Percentiles rank a stretch among this genome's conserved stretches.
Conservation (phyloP, 2,329 filamentous ascomycete genomes). For the Trichothecium sympodiale region DNA sequence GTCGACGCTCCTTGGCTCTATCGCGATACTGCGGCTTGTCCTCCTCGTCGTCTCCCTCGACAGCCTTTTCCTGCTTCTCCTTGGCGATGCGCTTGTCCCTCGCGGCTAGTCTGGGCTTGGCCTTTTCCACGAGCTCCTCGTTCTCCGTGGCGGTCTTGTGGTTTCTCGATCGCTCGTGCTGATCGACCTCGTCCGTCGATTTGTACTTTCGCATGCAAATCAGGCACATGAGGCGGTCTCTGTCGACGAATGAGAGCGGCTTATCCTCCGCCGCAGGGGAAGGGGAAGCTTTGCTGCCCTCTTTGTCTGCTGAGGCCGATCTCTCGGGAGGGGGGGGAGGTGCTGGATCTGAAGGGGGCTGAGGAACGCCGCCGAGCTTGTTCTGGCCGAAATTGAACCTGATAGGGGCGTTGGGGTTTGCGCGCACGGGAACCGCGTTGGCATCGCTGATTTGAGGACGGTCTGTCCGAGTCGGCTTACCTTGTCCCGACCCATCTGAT, state of each 20-base stretch:
- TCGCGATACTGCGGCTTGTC: conserved; percentile 43
- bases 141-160: conserved; percentile 29
- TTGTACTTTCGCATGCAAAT: conserved; percentile 37
- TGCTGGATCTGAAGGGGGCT: conserved; percentile 5
- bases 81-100: conserved; percentile 24
- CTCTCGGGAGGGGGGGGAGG: conserved; percentile 2
- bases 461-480: background rate
- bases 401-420: conserved; percentile 11
- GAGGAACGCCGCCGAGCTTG: conserved; percentile 9
- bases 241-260: conserved; percentile 45
- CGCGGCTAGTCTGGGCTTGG: conserved; percentile 25
- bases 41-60: conserved; percentile 12
- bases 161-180: conserved; percentile 30
- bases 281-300: background rate
- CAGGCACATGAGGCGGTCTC: conserved; percentile 33
- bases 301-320: conserved; percentile 1
- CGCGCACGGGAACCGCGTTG: background rate
- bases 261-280: conserved; percentile 3
- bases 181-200: conserved; percentile 27
- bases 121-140: conserved; percentile 36
- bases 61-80: conserved; percentile 16
- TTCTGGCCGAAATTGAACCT: conserved; percentile 20
- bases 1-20: conserved; percentile 54
- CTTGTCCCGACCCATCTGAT: background rate
- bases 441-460: conserved; percentile 1